A percentile compares a stretch with the other conserved stretches of the same genome.
These are phyloP conservation scores for Paraphoma sp. DNA, from an alignment of 2,329 filamentous ascomycete genomes.

Conservation along the genomic window DNA sequence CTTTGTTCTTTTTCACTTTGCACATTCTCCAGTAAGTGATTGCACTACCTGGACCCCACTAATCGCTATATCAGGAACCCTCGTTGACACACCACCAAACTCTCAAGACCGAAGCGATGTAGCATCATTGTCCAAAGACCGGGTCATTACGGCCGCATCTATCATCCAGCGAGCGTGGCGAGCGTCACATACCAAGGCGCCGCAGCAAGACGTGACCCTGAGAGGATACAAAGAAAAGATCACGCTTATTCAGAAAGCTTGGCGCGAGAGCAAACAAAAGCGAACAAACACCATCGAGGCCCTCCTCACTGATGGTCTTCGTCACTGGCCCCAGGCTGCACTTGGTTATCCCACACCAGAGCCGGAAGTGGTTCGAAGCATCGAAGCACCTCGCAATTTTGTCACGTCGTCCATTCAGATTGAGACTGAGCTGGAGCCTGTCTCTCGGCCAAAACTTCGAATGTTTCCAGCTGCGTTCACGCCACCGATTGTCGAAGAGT, in stretches of 20 bases:
- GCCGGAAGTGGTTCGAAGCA: conserved; percentile 31
- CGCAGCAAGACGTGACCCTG: conserved; percentile 28
- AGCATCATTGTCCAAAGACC: conserved; percentile 33
- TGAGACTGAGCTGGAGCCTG: conserved; percentile 35
- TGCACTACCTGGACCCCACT: neutral
- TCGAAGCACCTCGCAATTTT: conserved; percentile 23
- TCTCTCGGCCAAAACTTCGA: conserved; percentile 42
- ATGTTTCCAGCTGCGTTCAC: conserved; percentile 60
- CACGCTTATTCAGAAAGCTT: conserved; percentile 46
- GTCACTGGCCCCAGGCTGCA: conserved; percentile 43
- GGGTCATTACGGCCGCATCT: conserved; percentile 37
- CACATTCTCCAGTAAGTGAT: neutral
- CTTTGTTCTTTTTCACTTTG: neutral
- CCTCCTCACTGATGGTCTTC: conserved; percentile 37
- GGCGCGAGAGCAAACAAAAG: conserved; percentile 44
- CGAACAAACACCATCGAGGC: conserved; percentile 38
- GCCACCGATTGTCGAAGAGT: conserved; percentile 70
- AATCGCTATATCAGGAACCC: conserved; percentile 19
- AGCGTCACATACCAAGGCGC: conserved; percentile 29
- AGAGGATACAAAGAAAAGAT: conserved; percentile 49
- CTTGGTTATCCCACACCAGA: conserved; percentile 44
- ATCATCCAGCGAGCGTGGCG: conserved; percentile 47
- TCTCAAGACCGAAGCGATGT: conserved; percentile 35
- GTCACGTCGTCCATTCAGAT: conserved; percentile 45
- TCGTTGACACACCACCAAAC: conserved; percentile 34